phyloP scores from a whole-genome alignment of 2,329 filamentous ascomycete genomes.

The Chrysosporium queenslandicum region DNA sequence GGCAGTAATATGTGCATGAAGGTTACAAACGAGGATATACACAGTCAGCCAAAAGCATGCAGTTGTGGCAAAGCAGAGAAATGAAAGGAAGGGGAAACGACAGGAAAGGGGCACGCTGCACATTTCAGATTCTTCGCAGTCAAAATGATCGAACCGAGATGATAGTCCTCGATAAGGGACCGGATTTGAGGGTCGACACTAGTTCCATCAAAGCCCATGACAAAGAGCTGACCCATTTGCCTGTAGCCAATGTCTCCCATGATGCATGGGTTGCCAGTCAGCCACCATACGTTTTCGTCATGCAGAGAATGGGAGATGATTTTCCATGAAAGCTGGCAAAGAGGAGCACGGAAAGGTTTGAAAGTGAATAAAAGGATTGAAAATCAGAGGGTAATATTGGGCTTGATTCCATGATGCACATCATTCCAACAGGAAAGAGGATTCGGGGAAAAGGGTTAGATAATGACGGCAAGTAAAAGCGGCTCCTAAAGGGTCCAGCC shows the following conservation, averaged over 20 bases:
- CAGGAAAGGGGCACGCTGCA: constrained; percentile 27
- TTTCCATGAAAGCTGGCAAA: not conserved
- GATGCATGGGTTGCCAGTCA: constrained; percentile 46
- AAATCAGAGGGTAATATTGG: not conserved
- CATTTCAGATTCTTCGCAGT: constrained; percentile 58
- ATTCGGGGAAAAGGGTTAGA: not conserved
- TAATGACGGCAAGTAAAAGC: not conserved
- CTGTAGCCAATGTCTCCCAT: constrained; percentile 58
- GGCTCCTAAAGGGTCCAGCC: not conserved
- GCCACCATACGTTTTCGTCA: constrained; percentile 19
- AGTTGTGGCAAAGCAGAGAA: not conserved
- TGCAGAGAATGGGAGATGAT: not conserved
- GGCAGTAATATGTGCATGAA: not conserved
- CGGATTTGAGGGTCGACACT: constrained; percentile 53
- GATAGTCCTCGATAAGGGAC: constrained; percentile 54
- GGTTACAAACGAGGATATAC: not conserved
- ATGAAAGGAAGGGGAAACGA: not conserved
- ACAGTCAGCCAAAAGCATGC: not conserved
- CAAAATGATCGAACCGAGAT: constrained; percentile 72
- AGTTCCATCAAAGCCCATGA: constrained; percentile 60
- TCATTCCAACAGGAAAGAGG: not conserved
- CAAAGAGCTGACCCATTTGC: constrained; percentile 50
- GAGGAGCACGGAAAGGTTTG: not conserved
- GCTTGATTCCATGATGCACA: not conserved
- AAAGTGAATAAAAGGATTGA: not conserved